These are phyloP conservation scores for Daedalea quercina DNA, from an alignment of 768 basidiomycete genomes.

Conservation along the genomic window DNA sequence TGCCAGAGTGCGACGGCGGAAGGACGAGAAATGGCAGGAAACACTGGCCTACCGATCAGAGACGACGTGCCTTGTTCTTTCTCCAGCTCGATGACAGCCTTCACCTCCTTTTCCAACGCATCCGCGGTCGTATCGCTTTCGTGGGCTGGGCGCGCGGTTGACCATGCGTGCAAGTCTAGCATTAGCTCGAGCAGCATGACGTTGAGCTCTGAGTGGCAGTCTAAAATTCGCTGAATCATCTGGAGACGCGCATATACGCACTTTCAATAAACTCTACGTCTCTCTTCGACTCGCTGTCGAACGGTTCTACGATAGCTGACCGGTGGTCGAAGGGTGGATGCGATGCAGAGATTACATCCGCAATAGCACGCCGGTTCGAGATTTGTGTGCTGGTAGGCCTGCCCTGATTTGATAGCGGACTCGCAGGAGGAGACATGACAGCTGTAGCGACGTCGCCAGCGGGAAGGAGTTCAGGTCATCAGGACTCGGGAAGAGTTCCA, in stretches of 20 bases:
- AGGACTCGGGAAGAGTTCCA: no score
- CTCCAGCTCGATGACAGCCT: conserved; percentile 22
- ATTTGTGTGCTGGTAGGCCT: no score
- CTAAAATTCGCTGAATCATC: no score
- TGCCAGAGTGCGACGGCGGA: not conserved
- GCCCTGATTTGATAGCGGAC: not conserved
- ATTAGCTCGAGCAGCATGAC: conserved; percentile 26
- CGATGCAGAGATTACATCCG: conserved; percentile 19
- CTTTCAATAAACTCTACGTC: conserved; percentile 29
- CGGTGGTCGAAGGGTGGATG: conserved; percentile 26
- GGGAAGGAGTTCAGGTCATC: no score
- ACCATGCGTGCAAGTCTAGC: conserved; percentile 32
- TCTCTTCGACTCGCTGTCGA: conserved; percentile 27
- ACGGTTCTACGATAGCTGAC: conserved; percentile 25
- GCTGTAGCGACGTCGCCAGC: no score
- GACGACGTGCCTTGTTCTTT: conserved; percentile 31
- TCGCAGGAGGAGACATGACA: not conserved
- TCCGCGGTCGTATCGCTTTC: conserved; percentile 24
- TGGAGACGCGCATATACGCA: conserved; percentile 20
- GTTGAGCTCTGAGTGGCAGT: conserved; percentile 24
- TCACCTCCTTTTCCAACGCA: conserved; percentile 23
- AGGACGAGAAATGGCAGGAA: not conserved
- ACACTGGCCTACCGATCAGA: conserved; percentile 23
- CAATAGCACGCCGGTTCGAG: conserved; percentile 5
- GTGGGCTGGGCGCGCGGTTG: conserved; percentile 25